phyloP scores from a whole-genome alignment of 192 early-diverging fungal genomes.

The Mortierella alpina region DNA sequence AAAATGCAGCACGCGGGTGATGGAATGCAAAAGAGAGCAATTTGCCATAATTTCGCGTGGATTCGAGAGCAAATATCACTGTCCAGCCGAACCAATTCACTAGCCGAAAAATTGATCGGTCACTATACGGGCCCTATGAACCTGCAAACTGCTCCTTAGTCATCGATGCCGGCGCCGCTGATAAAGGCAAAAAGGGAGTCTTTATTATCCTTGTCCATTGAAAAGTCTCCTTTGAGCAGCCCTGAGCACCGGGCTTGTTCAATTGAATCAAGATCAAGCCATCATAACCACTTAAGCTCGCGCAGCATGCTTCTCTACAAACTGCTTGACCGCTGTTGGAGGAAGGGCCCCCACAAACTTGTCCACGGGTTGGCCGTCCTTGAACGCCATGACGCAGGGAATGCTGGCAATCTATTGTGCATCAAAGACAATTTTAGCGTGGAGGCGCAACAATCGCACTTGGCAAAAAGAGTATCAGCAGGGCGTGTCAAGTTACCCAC shows the following conservation, averaged over 20 bases:
- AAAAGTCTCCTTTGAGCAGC: too few species aligned
- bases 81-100: too few species aligned
- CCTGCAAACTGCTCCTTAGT: too few species aligned
- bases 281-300: slow-evolving; percentile 4
- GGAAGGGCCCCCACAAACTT: slow-evolving; percentile 73
- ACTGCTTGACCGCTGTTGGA: slow-evolving; percentile 63
- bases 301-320: slow-evolving; percentile 57
- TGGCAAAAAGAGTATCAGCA: not conserved
- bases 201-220: too few species aligned
- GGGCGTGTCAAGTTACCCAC: slow-evolving; percentile 47
- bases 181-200: too few species aligned
- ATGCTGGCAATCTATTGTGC: slow-evolving; percentile 68
- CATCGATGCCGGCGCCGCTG: too few species aligned
- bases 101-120: not conserved
- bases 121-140: not conserved
- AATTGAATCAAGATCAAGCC: too few species aligned
- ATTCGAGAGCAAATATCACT: too few species aligned
- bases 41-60: not conserved
- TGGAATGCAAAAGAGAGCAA: not conserved
- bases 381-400: slow-evolving; percentile 81
- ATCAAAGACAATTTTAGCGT: not conserved
- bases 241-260: too few species aligned
- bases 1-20: not conserved
- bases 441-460: slow-evolving; percentile 4
- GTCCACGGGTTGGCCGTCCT: slow-evolving; percentile 69